Evolutionary conservation across 1,139 yeast species (phyloP).

Genomic region (Taphrina communis): DNA sequence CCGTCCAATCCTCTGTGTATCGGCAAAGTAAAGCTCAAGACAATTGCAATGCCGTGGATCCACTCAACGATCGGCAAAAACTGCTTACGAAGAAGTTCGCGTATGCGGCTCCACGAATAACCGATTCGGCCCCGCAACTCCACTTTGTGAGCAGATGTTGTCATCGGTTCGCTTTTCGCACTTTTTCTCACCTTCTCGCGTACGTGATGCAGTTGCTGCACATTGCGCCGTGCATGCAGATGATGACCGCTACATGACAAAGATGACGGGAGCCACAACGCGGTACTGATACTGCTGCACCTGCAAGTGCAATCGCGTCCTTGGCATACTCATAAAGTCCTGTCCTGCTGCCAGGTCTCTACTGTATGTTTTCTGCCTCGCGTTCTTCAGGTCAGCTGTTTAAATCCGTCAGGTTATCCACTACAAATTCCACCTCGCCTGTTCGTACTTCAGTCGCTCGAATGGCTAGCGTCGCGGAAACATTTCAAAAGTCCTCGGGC

Average conservation of each 20-base stretch:
- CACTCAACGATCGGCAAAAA: too few relatives aligned
- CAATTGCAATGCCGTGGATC: too few relatives aligned
- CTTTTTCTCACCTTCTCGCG: neutral
- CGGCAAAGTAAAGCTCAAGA: too few relatives aligned
- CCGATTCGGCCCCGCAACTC: neutral
- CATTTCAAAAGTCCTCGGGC: slow-evolving; percentile 33
- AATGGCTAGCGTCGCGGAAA: slow-evolving; percentile 11
- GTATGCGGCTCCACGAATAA: too few relatives aligned
- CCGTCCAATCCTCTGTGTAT: too few relatives aligned
- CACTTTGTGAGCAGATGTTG: neutral
- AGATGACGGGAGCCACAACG: neutral
- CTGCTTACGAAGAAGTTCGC: neutral
- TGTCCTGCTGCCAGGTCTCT: too few relatives aligned
- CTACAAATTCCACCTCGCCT: neutral
- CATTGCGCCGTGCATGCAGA: too few relatives aligned
- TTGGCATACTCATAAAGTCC: too few relatives aligned
- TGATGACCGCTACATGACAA: slow-evolving; percentile 7
- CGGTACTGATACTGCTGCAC: neutral
- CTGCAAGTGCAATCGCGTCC: too few relatives aligned
- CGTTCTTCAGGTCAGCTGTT: neutral
- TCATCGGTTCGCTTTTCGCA: neutral
- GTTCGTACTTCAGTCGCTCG: neutral
- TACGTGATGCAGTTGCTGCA: neutral
- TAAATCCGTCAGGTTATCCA: neutral
- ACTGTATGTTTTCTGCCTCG: neutral